These are phyloP conservation scores for Paulownia fortunei DNA, from an alignment of 257 asterid genomes.

Conservation along the genomic window DNA sequence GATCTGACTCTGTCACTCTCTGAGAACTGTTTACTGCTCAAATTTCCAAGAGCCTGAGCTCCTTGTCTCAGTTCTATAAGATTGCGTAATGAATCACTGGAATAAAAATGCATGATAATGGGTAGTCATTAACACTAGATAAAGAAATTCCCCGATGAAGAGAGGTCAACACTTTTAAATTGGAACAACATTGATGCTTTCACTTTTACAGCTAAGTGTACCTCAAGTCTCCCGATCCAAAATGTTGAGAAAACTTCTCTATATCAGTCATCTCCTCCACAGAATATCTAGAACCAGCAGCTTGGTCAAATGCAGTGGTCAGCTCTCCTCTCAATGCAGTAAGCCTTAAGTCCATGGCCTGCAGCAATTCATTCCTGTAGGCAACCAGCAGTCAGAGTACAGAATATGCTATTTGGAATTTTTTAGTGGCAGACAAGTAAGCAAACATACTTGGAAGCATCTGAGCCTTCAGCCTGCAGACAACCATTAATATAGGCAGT, in stretches of 20 bases:
- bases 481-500: slow-evolving; percentile 36
- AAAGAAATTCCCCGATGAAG: slow-evolving; percentile 13
- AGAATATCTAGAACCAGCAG: slow-evolving; percentile 62
- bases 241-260: slow-evolving; percentile 68
- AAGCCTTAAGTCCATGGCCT: slow-evolving; percentile 87
- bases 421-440: slow-evolving; percentile 25
- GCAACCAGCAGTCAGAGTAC: slow-evolving; percentile 33
- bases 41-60: slow-evolving; percentile 34
- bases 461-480: slow-evolving; percentile 67
- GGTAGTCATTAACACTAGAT: slow-evolving; percentile 12
- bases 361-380: slow-evolving; percentile 83
- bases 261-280: slow-evolving; percentile 60
- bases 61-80: slow-evolving; percentile 49
- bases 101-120: slow-evolving; percentile 28
- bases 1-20: slow-evolving; percentile 36
- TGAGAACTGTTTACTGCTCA: slow-evolving; percentile 31
- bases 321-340: slow-evolving; percentile 69
- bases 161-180: slow-evolving; percentile 3
- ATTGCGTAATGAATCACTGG: slow-evolving; percentile 73
- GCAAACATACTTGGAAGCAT: slow-evolving; percentile 82
- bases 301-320: slow-evolving; percentile 63
- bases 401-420: slow-evolving; percentile 22
- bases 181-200: slow-evolving; percentile 21
- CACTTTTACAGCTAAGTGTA: slow-evolving; percentile 30
- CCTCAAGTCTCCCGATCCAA: slow-evolving; percentile 86